Evolutionary conservation across 2,329 filamentous ascomycete genomes (phyloP), one percentile per base, ranked within the genome.

Genomic region (Cadophora sp.): DNA sequence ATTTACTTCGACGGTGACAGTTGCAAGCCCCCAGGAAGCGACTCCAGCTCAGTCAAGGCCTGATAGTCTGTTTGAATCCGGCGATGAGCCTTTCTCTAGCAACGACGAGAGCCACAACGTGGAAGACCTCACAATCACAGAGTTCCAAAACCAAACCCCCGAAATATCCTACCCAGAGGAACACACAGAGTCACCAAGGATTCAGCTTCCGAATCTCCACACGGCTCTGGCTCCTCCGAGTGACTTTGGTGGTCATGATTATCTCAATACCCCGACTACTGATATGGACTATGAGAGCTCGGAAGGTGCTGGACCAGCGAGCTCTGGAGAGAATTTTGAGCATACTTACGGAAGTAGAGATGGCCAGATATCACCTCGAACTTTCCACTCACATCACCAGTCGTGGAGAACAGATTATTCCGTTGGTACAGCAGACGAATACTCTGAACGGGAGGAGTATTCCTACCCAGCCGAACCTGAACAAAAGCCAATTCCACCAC

Each of bases 401-500:
- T 77, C 75, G 30, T 67, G 66, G 41, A 76, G 74, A 73, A 77
- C 75, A 7, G 72, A 77, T 63, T 71, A 73, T 53, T 74, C 76
- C 22, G 61, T 76, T 22, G 70, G 71, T 7, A 75, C 73, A 27
- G 60, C 62, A 6, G 70, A 72, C 41, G 71, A 72, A 18, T 73
- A 68, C 60, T 70, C 65, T 36, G 65, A 68, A 22, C 69, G 65
- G 59, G 70, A 70, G 1, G 66, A 70, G 22, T 66, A 66, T 59
- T 58, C 51, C 22, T 60, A 33, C 33, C 56, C 67, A 62, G 59
- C 20, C 20, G 78, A 79, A 18, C 72, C 74, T 1, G 75, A 78
- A 22, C 73, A 78, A 27, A 76, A 76, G 64, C 80, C 80, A 27
- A 76, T 78, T 14, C 79, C 81, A 14, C 81, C 81, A 50, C 79